These are phyloP conservation scores for Trichophyton mentagrophytes DNA, from an alignment of 2,329 filamentous ascomycete species.

Conservation along the genomic window DNA sequence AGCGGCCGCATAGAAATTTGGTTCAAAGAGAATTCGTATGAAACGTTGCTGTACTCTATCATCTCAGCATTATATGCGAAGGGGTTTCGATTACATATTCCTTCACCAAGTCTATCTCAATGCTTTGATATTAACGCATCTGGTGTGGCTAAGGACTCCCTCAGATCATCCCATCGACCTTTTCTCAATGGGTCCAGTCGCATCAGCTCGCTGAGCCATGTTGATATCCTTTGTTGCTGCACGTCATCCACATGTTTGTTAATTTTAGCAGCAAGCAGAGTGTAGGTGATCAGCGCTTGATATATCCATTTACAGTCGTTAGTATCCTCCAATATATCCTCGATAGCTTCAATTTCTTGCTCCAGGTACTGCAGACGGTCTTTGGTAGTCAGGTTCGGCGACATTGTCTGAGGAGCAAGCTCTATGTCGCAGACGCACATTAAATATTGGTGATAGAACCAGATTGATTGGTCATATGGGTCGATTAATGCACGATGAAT, in stretches of 20 bases:
- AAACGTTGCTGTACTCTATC: not conserved
- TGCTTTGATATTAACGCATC: not conserved
- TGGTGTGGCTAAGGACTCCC: conserved; percentile 28
- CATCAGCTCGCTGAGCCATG: conserved; percentile 54
- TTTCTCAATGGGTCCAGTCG: conserved; percentile 60
- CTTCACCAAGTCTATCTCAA: not conserved
- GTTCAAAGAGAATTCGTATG: too few species aligned
- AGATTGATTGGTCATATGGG: conserved; percentile 86
- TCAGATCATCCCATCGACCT: conserved; percentile 63
- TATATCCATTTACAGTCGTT: conserved; percentile 79
- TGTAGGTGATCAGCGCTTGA: conserved; percentile 68
- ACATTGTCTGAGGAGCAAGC: conserved; percentile 42
- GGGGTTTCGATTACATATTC: not conserved
- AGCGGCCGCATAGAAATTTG: too few species aligned
- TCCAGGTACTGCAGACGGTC: conserved; percentile 55
- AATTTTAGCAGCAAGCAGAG: conserved; percentile 42
- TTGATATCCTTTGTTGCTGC: conserved; percentile 34
- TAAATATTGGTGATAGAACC: conserved; percentile 91
- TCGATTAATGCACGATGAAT: conserved; percentile 73
- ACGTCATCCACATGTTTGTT: conserved; percentile 37
- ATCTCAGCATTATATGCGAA: not conserved
- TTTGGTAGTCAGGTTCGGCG: conserved; percentile 46
- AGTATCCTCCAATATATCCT: conserved; percentile 52
- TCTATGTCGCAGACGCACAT: conserved; percentile 53
- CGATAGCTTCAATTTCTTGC: conserved; percentile 61